phyloP scores from a whole-genome alignment of 2,329 filamentous ascomycete genomes.

The Pseudocercospora vitis region DNA sequence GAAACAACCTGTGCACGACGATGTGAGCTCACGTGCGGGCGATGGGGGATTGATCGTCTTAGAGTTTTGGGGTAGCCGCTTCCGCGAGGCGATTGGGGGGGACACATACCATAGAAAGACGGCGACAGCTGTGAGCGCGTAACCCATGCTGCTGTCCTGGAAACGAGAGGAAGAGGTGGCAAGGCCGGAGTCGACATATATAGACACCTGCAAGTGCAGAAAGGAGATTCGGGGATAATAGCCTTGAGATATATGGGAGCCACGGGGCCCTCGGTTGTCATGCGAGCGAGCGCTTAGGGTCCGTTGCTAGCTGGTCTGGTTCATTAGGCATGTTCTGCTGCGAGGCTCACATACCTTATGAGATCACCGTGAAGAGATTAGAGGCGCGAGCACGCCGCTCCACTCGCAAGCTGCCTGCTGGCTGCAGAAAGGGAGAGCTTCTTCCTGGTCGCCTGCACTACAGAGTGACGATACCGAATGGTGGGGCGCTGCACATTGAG shows the following conservation, averaged over 20 bases:
- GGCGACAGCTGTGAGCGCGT: conserved; percentile 35
- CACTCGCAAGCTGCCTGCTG: conserved; percentile 19
- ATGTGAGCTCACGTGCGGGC: conserved; percentile 31
- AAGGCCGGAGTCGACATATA: conserved; percentile 32
- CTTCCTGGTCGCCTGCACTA: conserved; percentile 22
- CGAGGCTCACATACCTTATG: conserved; percentile 30
- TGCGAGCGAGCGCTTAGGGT: conserved; percentile 35
- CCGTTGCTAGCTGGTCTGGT: conserved; percentile 28
- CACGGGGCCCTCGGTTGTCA: conserved; percentile 36
- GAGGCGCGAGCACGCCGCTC: conserved; percentile 32
- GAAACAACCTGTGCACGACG: conserved; percentile 67
- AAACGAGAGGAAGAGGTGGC: conserved; percentile 35
- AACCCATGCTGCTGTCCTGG: conserved; percentile 37
- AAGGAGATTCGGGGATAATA: conserved; percentile 31
- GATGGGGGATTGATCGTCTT: conserved; percentile 20
- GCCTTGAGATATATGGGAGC: conserved; percentile 35
- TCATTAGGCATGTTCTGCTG: conserved; percentile 26
- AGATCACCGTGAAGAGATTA: conserved; percentile 32
- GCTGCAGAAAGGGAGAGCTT: conserved; percentile 33
- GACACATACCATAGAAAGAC: conserved; percentile 39
- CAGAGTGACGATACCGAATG: background rate
- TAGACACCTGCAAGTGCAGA: conserved; percentile 28
- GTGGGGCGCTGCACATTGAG: conserved; percentile 6
- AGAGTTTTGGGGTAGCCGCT: conserved; percentile 25
- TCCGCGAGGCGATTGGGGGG: conserved; percentile 18